Evolutionary conservation across 208 protist species (phyloP), one percentile per base, ranked within the genome.

Genomic region (Acanthamoeba triangularis): DNA sequence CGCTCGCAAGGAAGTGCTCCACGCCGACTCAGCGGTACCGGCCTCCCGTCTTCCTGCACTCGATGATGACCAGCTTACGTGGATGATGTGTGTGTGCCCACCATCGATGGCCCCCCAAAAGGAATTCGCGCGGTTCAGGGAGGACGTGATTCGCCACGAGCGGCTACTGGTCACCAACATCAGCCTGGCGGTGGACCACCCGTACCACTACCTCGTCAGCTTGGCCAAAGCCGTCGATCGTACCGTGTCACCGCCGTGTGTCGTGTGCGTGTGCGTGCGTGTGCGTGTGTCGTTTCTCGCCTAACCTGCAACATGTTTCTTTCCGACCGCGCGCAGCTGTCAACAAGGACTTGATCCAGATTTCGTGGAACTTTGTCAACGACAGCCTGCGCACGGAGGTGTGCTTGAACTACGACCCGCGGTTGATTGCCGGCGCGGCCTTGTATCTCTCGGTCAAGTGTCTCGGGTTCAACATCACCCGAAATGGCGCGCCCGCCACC

Each of bases 321-420:
- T 78, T 76, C 14, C 37, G 10, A 11, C 16, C 25, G 3, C 28
- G 33, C 8, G 16, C 69, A 85, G 54, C 91, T 0, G 28, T 14
- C 67, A 69, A 80, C 47, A 78, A 94, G 56, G 49, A 97, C 18
- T 54, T 98, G 0, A 96, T 97, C 30, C 98, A 98, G 74, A 90
- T 96, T 4, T 96, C 97, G 3, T 98, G 98, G 98, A 98, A 98
- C 82, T 98, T 97, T 88, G 90, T 98, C 33, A 98, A 98, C 76
- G 98, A 98, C 94, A 97, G 91, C 74, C 37, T 94, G 49, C 91
- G 91, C 28, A 94, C 69, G 52, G 72, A 78, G n/a, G 47, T 94
- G 25, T 85, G 91, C 35, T 30, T 94, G 10, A 37, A 85, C 28
- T 94, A 85, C 30, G 91, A 94, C 7, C 49, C 69, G 20, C 63